phyloP scores from a whole-genome alignment of 257 asterid genomes.

The Ligustrum vulgare region DNA sequence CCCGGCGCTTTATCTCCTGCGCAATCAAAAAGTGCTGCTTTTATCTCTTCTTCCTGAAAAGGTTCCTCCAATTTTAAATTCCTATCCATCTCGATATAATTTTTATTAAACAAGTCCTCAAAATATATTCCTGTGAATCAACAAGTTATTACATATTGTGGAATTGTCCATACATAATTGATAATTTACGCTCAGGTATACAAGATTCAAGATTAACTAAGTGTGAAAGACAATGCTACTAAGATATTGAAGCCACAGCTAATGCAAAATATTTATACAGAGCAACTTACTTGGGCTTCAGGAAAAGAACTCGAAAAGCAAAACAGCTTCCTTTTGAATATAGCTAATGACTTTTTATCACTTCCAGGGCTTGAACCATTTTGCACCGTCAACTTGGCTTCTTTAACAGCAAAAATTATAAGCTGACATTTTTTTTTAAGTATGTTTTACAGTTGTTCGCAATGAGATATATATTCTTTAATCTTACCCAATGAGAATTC shows the following conservation, averaged over 20 bases:
- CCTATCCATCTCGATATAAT: too few species aligned
- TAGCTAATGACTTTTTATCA: conserved; percentile 42
- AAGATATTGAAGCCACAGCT: conserved; percentile 1
- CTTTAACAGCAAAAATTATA: conserved; percentile 34
- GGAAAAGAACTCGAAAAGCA: conserved; percentile 80
- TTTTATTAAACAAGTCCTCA: too few species aligned
- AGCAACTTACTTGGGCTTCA: conserved; percentile 64
- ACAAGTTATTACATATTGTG: not conserved
- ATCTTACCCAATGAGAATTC: conserved; percentile 40
- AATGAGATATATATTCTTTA: conserved; percentile 27
- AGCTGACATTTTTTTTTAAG: conserved; percentile 23
- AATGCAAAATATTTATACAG: not conserved
- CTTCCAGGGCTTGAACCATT: conserved; percentile 40
- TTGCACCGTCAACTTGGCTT: conserved; percentile 39
- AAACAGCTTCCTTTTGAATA: conserved; percentile 69
- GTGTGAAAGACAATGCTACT: not conserved
- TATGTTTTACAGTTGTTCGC: conserved; percentile 23
- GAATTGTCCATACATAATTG: not conserved
- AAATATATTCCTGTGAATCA: not conserved
- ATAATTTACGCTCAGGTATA: not conserved
- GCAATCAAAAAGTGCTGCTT: too few species aligned
- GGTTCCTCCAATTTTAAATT: too few species aligned
- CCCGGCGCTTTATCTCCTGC: too few species aligned
- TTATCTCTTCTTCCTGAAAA: too few species aligned
- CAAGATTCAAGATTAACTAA: not conserved